A percentile compares a stretch with the other conserved stretches of the same genome.
Evolutionary conservation across 1,139 yeast genomes (phyloP).

Genomic region (Meyerozyma athensensis): DNA sequence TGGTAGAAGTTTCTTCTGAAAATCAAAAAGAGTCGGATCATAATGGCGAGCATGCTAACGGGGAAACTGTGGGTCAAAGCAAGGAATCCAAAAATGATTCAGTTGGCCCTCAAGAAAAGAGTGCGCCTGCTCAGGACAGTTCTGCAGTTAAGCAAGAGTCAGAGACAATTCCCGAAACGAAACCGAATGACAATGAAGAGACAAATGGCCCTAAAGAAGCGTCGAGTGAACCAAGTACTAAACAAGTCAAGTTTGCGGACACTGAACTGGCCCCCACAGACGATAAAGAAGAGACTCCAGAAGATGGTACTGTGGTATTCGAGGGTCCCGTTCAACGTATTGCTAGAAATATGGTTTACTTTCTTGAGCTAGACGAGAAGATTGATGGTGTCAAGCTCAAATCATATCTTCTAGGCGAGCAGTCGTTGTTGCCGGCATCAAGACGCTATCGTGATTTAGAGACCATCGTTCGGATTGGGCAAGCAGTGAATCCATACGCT

Average conservation of each 20-base stretch:
- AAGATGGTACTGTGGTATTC: conserved; percentile 20
- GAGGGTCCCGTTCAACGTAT: conserved; percentile 67
- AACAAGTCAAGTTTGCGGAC: conserved; percentile 5
- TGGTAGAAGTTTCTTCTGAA: too few relatives aligned
- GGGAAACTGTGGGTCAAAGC: neutral
- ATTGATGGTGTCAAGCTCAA: conserved; percentile 29
- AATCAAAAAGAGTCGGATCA: too few relatives aligned
- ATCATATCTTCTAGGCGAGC: conserved; percentile 54
- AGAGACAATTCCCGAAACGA: neutral
- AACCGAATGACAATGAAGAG: conserved; percentile 3
- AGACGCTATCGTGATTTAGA: conserved; percentile 52
- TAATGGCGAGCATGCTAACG: too few relatives aligned
- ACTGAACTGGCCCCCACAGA: conserved; percentile 9
- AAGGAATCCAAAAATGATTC: neutral
- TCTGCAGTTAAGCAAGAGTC: neutral
- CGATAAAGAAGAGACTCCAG: conserved; percentile 11
- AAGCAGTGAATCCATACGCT: conserved; percentile 39
- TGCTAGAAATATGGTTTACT: conserved; percentile 43
- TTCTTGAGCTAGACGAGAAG: conserved; percentile 43
- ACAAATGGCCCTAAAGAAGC: conserved; percentile 4
- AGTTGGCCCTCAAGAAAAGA: neutral
- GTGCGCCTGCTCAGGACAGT: neutral
- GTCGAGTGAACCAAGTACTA: conserved; percentile 1
- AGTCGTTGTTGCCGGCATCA: conserved; percentile 48
- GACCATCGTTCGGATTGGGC: conserved; percentile 48